A percentile compares a stretch with the other conserved stretches of the same genome.
Evolutionary conservation across 352 stramenopile genomes (phyloP).

Genomic region (Phytophthora ohioensis): DNA sequence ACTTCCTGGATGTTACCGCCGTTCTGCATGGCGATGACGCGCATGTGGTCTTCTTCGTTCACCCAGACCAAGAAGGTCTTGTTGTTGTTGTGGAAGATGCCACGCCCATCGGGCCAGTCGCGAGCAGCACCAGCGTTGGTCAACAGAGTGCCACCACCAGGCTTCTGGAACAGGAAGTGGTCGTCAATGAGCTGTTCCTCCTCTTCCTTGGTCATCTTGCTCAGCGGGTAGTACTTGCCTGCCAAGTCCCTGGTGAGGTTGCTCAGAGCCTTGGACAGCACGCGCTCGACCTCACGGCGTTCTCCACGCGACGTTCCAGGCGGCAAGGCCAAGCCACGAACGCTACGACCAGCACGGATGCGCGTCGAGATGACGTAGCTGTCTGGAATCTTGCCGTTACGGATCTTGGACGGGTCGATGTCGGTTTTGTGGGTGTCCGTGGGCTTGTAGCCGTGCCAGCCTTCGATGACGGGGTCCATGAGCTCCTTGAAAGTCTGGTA

Average conservation of each 20-base stretch:
- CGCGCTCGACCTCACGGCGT: constrained; percentile 68
- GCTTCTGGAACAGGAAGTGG: constrained; percentile 92
- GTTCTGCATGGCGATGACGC: constrained; percentile 83
- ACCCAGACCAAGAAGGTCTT: constrained; percentile 88
- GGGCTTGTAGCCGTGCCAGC: constrained; percentile 80
- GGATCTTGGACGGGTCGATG: constrained; percentile 74
- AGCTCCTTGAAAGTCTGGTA: constrained; percentile 84
- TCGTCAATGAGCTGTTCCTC: constrained; percentile 89
- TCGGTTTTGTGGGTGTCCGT: constrained; percentile 74
- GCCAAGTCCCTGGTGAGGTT: constrained; percentile 73
- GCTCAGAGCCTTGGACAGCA: constrained; percentile 79
- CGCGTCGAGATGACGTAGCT: constrained; percentile 91
- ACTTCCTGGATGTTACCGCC: constrained; percentile 88
- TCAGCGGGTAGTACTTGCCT: constrained; percentile 84
- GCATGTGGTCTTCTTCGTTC: constrained; percentile 86
- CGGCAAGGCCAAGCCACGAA: constrained; percentile 85
- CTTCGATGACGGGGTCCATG: constrained; percentile 82
- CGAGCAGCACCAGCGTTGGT: constrained; percentile 79
- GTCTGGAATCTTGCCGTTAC: constrained; percentile 62
- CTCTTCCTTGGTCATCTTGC: constrained; percentile 85
- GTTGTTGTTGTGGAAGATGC: constrained; percentile 90
- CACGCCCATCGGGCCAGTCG: constrained; percentile 89
- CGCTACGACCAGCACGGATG: constrained; percentile 86
- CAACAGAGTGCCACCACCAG: constrained; percentile 73
- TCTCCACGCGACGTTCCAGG: constrained; percentile 77